These are phyloP conservation scores for Aspergillus oerlinghausenensis DNA, from an alignment of 2,329 filamentous ascomycete species.

Conservation along the genomic window DNA sequence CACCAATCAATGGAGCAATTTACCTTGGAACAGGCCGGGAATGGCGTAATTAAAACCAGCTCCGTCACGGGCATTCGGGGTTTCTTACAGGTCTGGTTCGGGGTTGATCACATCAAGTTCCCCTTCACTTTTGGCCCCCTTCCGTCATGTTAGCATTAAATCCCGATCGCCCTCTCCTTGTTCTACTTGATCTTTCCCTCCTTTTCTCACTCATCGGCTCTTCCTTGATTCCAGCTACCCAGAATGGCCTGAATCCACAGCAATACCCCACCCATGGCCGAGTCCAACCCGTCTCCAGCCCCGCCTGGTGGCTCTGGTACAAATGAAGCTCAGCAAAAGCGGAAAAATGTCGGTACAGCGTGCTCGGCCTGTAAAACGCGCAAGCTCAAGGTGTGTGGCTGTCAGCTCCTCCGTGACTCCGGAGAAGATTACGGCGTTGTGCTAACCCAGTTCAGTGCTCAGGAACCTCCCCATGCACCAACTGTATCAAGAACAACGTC, in stretches of 20 bases:
- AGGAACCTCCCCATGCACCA: constrained; percentile 19
- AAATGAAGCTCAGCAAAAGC: constrained; percentile 12
- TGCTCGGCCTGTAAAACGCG: constrained; percentile 22
- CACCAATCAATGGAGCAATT: neutral
- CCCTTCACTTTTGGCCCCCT: neutral
- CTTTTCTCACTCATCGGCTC: neutral
- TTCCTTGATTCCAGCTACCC: neutral
- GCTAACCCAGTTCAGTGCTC: constrained; percentile 13
- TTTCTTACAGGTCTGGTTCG: neutral
- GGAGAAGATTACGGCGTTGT: too few species aligned
- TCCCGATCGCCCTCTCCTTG: neutral
- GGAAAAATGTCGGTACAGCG: constrained; percentile 22
- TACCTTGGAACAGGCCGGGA: too few species aligned
- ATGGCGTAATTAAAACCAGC: neutral
- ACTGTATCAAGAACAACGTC: constrained; percentile 18
- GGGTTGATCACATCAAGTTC: neutral
- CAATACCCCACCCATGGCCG: constrained; percentile 7
- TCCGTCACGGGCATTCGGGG: neutral
- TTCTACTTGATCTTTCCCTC: neutral
- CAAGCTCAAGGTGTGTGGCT: constrained; percentile 20
- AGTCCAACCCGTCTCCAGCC: constrained; percentile 13
- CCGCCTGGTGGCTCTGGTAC: constrained; percentile 8
- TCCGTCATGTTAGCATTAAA: neutral
- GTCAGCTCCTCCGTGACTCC: neutral
- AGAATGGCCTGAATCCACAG: constrained; percentile 9